These are phyloP conservation scores for Aspergillus sergii DNA, from an alignment of 2,329 filamentous ascomycete species.

Conservation along the genomic window DNA sequence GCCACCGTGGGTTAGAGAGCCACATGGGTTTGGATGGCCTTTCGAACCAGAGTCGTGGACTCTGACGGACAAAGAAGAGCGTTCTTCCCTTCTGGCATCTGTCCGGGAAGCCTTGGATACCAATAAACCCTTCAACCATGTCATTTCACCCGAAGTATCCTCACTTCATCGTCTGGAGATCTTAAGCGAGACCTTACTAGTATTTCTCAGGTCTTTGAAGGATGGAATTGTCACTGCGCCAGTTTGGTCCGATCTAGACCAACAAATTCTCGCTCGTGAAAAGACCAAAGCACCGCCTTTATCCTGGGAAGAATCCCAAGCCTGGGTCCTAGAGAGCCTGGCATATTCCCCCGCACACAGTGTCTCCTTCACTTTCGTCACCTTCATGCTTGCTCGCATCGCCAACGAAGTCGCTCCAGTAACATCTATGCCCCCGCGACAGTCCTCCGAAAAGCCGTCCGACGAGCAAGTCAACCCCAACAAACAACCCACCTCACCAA, in stretches of 20 bases:
- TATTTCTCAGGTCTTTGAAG: slow-evolving; percentile 73
- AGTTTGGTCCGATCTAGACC: slow-evolving; percentile 72
- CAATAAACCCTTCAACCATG: slow-evolving; percentile 62
- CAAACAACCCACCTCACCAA: slow-evolving; percentile 10
- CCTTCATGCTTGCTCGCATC: slow-evolving; percentile 70
- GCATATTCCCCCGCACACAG: slow-evolving; percentile 74
- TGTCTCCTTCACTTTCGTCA: slow-evolving; percentile 86
- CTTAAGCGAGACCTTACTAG: slow-evolving; percentile 69
- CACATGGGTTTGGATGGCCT: slow-evolving; percentile 56
- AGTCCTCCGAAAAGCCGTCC: slow-evolving; percentile 6
- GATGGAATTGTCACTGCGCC: slow-evolving; percentile 75
- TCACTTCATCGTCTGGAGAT: slow-evolving; percentile 73
- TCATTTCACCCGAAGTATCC: slow-evolving; percentile 65
- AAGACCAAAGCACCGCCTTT: slow-evolving; percentile 52
- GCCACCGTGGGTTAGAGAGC: slow-evolving; percentile 56
- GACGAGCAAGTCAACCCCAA: slow-evolving; percentile 6
- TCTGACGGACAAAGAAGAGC: slow-evolving; percentile 42
- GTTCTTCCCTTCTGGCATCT: slow-evolving; percentile 46
- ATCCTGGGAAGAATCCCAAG: slow-evolving; percentile 58
- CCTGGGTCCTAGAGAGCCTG: slow-evolving; percentile 72
- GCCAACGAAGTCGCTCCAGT: slow-evolving; percentile 56
- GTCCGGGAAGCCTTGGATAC: slow-evolving; percentile 71
- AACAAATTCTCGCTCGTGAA: slow-evolving; percentile 54
- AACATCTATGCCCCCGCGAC: slow-evolving; percentile 21
- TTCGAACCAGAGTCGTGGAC: slow-evolving; percentile 58